A percentile compares a stretch with the other conserved stretches of the same genome.
These are phyloP conservation scores for Prunus dulcis DNA, from an alignment of 306 rosid genomes.

Conservation along the genomic window DNA sequence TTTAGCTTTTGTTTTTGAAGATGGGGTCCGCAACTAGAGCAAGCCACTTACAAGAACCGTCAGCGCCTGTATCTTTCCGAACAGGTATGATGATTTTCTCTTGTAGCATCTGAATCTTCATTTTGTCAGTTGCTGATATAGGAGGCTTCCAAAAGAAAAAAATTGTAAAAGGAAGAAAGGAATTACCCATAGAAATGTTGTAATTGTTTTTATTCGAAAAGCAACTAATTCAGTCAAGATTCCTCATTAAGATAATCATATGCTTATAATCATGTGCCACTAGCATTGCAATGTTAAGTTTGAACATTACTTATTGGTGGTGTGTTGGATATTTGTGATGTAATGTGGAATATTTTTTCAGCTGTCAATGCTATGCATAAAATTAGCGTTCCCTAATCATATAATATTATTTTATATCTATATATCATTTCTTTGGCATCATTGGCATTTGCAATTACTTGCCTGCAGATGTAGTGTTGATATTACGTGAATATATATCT, in stretches of 20 bases:
- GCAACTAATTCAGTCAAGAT: neutral
- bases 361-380: neutral
- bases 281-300: neutral
- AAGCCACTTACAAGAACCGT: slow-evolving; percentile 78
- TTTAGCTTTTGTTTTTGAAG: slow-evolving; percentile 24
- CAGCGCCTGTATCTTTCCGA: slow-evolving; percentile 89
- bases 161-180: neutral
- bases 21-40: slow-evolving; percentile 83
- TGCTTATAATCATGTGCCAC: neutral
- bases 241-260: neutral
- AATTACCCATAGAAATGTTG: neutral
- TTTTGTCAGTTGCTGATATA: neutral
- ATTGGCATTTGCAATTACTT: neutral
- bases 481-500: neutral
- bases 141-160: neutral
- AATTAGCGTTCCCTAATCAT: neutral
- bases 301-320: neutral
- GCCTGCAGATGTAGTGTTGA: neutral
- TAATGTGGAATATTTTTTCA: neutral
- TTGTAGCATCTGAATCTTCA: neutral
- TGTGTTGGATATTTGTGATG: neutral
- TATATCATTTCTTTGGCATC: neutral
- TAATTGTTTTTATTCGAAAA: neutral
- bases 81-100: slow-evolving; percentile 40
- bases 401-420: neutral